Evolutionary conservation across 768 basidiomycete species (phyloP).

Genomic region (Strobilomyces echinocephalus): DNA sequence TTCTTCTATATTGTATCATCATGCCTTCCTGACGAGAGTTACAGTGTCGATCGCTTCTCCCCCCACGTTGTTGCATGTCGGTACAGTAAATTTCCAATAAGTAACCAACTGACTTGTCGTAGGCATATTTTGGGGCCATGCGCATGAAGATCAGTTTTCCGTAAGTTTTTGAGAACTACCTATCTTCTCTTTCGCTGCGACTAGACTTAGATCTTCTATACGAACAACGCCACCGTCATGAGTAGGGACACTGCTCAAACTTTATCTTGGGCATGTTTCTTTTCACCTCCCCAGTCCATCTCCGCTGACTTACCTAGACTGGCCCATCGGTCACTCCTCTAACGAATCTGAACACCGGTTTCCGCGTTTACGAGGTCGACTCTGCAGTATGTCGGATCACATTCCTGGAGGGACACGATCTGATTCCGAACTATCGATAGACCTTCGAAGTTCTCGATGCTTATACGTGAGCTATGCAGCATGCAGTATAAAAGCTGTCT

Average conservation of each 20-base stretch:
- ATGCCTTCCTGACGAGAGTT: neutral
- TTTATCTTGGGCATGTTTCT: constrained; percentile 43
- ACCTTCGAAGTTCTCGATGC: constrained; percentile 77
- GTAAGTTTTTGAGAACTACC: constrained; percentile 31
- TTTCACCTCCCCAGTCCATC: constrained; percentile 2
- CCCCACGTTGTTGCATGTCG: constrained; percentile 73
- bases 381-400: constrained; percentile 45
- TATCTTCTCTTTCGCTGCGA: neutral
- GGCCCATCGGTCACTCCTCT: constrained; percentile 67
- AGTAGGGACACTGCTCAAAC: constrained; percentile 53
- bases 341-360: constrained; percentile 71
- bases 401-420: neutral
- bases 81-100: constrained; percentile 21
- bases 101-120: constrained; percentile 9
- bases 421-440: constrained; percentile 30
- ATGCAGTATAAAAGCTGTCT: neutral
- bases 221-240: constrained; percentile 63
- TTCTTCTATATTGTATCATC: neutral
- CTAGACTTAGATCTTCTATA: constrained; percentile 55
- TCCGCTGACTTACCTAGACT: constrained; percentile 38
- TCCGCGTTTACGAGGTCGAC: constrained; percentile 45
- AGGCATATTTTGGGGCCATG: constrained; percentile 79
- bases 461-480: constrained; percentile 51
- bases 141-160: constrained; percentile 68
- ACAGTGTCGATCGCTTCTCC: constrained; percentile 69